These are phyloP conservation scores for Petunia axillaris DNA, from an alignment of 257 asterid species.

Conservation along the genomic window DNA sequence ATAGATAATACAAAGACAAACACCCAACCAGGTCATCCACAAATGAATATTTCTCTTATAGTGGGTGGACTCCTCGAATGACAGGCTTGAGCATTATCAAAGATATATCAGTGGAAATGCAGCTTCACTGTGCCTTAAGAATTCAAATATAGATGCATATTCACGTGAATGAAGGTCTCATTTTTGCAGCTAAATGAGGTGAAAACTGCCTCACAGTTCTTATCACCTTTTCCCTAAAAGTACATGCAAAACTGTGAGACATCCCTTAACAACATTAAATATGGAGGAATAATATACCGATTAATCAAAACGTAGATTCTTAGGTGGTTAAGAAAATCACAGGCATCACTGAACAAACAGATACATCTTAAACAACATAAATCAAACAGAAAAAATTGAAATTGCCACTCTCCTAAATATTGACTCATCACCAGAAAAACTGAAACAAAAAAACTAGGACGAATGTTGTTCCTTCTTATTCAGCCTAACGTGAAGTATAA, in stretches of 20 bases:
- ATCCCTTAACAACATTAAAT: slow-evolving; percentile 36
- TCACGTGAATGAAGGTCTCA: slow-evolving; percentile 96
- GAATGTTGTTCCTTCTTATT: not conserved
- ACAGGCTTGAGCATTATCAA: slow-evolving; percentile 67
- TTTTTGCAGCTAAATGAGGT: slow-evolving; percentile 96
- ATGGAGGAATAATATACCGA: not conserved
- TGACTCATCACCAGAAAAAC: not conserved
- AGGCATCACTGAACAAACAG: not conserved
- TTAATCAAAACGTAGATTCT: not conserved
- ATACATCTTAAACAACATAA: not conserved
- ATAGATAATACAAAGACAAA: slow-evolving; percentile 64
- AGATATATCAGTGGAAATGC: slow-evolving; percentile 28
- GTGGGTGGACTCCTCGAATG: slow-evolving; percentile 96
- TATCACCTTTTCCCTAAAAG: slow-evolving; percentile 87
- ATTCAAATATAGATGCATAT: slow-evolving; percentile 29
- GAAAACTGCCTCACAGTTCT: slow-evolving; percentile 89
- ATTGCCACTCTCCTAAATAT: not conserved
- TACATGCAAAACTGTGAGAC: slow-evolving; percentile 86
- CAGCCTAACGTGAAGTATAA: not conserved
- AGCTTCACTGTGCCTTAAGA: slow-evolving; percentile 8
- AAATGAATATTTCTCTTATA: slow-evolving; percentile 75
- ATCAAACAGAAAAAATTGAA: not conserved
- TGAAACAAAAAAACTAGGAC: not conserved
- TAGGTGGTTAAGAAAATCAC: not conserved
- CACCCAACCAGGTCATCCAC: slow-evolving; percentile 95